Evolutionary conservation across 1,139 yeast species (phyloP).

Genomic region (Protomyces inouyei): DNA sequence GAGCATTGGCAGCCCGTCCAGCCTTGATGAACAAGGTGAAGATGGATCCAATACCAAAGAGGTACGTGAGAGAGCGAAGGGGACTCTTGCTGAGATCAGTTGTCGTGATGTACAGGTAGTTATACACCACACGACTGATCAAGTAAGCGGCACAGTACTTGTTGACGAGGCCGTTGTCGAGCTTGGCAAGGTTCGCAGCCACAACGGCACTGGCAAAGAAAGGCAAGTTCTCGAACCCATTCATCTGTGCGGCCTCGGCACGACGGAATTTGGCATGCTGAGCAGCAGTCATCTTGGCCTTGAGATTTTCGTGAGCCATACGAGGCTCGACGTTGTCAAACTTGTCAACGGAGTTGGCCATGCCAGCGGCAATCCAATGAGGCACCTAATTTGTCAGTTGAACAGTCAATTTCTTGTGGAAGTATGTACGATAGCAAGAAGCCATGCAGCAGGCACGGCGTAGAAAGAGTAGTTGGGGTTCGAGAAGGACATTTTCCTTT

Average conservation of each 20-base stretch:
- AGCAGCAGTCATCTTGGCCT: constrained; percentile 10
- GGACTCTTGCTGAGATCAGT: neutral
- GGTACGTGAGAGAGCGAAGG: constrained; percentile 3
- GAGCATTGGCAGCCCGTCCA: constrained; percentile 14
- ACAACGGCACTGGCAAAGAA: constrained; percentile 14
- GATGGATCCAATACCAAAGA: constrained; percentile 18
- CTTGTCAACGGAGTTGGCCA: constrained; percentile 7
- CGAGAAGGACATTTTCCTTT: neutral
- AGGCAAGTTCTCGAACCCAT: constrained; percentile 20
- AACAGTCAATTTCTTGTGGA: neutral
- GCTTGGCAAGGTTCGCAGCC: constrained; percentile 15
- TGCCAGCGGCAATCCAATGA: constrained; percentile 15
- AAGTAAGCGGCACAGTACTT: constrained; percentile 3
- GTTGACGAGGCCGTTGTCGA: constrained; percentile 13
- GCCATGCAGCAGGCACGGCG: constrained; percentile 21
- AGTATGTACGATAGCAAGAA: constrained; percentile 10
- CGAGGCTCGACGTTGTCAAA: constrained; percentile 21
- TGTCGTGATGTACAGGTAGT: constrained; percentile 19
- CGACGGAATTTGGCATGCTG: constrained; percentile 16
- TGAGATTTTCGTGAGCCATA: constrained; percentile 2
- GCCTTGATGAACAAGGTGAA: constrained; percentile 23
- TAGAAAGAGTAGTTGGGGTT: constrained; percentile 18
- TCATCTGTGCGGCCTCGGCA: constrained; percentile 23
- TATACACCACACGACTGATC: constrained; percentile 18
- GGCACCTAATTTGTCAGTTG: neutral